These are phyloP conservation scores for Plasmodium malariae DNA, from an alignment of 169 alveolate genomes.

Conservation along the genomic window DNA sequence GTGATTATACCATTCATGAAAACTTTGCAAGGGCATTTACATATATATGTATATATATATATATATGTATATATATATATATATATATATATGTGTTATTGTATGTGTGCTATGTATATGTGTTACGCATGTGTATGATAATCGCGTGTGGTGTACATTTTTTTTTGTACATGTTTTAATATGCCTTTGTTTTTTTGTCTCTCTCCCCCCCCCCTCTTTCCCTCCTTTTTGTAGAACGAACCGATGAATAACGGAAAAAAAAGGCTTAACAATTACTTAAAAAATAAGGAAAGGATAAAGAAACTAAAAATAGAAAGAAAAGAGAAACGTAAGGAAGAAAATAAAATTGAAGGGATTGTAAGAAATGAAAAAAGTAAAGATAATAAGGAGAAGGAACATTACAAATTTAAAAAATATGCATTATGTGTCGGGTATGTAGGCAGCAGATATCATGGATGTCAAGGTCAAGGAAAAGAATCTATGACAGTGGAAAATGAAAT, in stretches of 20 bases:
- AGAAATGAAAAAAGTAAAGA: not conserved
- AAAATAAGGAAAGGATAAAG: constrained; percentile 30
- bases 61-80: too few species aligned
- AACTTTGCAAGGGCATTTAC: not conserved
- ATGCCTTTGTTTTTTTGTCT: not conserved
- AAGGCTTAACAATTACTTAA: constrained; percentile 11
- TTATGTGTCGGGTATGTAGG: constrained; percentile 86
- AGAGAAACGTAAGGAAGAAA: not conserved
- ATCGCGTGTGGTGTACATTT: not conserved
- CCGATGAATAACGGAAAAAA: not conserved
- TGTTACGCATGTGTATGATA: not conserved
- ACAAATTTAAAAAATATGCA: constrained; percentile 77
- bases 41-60: not conserved
- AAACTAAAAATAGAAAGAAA: constrained; percentile 28
- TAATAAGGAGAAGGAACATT: not conserved
- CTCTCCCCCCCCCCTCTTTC: not conserved
- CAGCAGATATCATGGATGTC: constrained; percentile 87
- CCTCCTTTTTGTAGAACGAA: not conserved
- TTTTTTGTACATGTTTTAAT: not conserved
- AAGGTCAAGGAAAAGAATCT: constrained; percentile 83
- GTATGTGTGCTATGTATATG: not conserved
- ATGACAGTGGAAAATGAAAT: constrained; percentile 85
- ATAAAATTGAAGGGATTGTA: not conserved
- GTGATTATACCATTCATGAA: too few species aligned
- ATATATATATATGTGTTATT: not conserved